Percentiles rank a stretch among this genome's conserved stretches.
Evolutionary conservation across 495 filamentous ascomycete genomes (phyloP).

Genomic region (Podospora bellae-mahoneyi): DNA sequence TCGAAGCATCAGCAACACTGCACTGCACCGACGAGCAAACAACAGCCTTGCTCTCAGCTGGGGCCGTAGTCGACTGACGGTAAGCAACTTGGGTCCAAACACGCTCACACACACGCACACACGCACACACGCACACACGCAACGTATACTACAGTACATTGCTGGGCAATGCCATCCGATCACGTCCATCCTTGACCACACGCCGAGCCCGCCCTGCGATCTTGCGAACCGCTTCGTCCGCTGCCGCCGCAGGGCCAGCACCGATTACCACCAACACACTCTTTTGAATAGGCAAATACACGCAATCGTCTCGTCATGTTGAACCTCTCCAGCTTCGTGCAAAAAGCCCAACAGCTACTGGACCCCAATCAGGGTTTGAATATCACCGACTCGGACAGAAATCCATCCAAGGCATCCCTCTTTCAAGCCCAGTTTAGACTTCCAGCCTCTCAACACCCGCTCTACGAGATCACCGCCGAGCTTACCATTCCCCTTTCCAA

Average conservation of each 20-base stretch:
- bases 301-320: constrained; percentile 37
- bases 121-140: too few species aligned
- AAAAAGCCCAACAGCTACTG: constrained; percentile 89
- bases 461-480: constrained; percentile 95
- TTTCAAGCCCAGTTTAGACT: constrained; percentile 97
- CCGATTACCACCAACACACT: constrained; percentile 6
- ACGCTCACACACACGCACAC: too few species aligned
- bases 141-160: background rate
- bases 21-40: background rate
- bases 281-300: background rate
- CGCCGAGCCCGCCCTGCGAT: constrained; percentile 3
- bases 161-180: background rate
- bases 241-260: constrained; percentile 19
- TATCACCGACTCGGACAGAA: constrained; percentile 64
- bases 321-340: constrained; percentile 80
- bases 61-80: background rate
- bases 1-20: background rate
- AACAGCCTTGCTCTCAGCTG: background rate
- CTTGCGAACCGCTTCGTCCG: background rate
- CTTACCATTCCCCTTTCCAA: constrained; percentile 72
- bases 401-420: constrained; percentile 84
- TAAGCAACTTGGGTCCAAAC: too few species aligned
- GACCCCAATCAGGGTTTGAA: constrained; percentile 70
- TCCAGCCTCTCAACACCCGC: constrained; percentile 81
- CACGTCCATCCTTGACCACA: background rate